These are phyloP conservation scores for Leishmania braziliensis DNA, from an alignment of 208 protist genomes.

Conservation along the genomic window DNA sequence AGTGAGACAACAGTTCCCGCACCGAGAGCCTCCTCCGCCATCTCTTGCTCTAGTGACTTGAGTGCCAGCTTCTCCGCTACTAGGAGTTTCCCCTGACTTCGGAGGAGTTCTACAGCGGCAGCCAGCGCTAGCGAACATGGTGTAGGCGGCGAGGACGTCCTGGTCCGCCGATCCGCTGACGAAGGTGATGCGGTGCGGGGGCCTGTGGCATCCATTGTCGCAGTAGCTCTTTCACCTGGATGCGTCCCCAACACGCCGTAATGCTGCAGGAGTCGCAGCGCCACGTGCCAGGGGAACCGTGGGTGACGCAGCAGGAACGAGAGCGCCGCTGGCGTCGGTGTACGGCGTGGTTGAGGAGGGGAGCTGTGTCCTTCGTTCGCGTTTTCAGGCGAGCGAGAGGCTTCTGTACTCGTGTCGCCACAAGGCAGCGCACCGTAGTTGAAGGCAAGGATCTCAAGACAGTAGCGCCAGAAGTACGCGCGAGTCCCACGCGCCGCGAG, in stretches of 20 bases:
- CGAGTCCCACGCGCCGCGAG: not conserved
- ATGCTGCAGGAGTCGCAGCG: slow-evolving; percentile 30
- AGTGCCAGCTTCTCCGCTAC: slow-evolving; percentile 16
- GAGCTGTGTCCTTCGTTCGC: not conserved
- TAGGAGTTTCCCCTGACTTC: slow-evolving; percentile 9
- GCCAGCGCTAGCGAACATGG: slow-evolving; percentile 11
- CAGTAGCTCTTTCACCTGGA: not conserved
- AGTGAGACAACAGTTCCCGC: slow-evolving; percentile 7
- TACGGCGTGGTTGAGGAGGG: slow-evolving; percentile 5
- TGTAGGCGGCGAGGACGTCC: not conserved
- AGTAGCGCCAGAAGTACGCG: slow-evolving; percentile 46
- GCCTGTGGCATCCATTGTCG: not conserved
- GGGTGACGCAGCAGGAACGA: slow-evolving; percentile 52
- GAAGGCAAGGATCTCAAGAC: slow-evolving; percentile 35
- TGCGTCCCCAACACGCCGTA: slow-evolving; percentile 11
- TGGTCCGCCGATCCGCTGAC: not conserved
- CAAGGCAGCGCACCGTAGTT: slow-evolving; percentile 34
- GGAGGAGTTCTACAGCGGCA: slow-evolving; percentile 19
- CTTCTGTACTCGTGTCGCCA: not conserved
- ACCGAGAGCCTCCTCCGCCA: not conserved
- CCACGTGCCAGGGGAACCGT: slow-evolving; percentile 40
- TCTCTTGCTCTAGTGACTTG: slow-evolving; percentile 7
- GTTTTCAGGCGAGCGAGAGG: not conserved
- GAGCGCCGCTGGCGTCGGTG: slow-evolving; percentile 36
- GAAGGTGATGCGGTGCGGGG: not conserved